Evolutionary conservation across 2,329 filamentous ascomycete species (phyloP), one percentile per base, ranked within the genome.

Genomic region (Neonectria coccinea): DNA sequence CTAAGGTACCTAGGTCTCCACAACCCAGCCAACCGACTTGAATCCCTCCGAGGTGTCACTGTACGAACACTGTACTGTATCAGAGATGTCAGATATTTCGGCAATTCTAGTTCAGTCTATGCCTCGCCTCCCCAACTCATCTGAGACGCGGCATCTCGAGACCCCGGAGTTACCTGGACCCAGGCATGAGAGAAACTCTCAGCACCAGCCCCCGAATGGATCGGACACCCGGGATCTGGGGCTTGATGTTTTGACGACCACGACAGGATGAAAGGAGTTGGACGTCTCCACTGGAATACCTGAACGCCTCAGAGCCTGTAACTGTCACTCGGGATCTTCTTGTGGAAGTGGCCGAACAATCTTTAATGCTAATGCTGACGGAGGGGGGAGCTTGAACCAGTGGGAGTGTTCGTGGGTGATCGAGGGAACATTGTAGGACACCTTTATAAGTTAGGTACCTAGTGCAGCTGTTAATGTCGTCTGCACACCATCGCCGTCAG

Each of bases 191-290:
- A 31, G 12, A 12, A 25, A 16, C 16, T 22, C 18, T 18, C 33
- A 56, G 36, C 47, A 56, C 56, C 44, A 39, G 50, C 50, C 36
- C 22, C 20, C 22, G 44, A 48, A 57, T 55, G 56, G 62, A 61
- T 65, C 51, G 39, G 51, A 45, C 33, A 53, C 33, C 51, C 25
- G 20, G 56, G 50, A 59, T 59, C 53, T n/a, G 36, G 48, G 47
- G n/a, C 45, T 58, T 45, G 55, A 58, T 33, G 25, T n/a, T 50
- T 59, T 33, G 41, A 48, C 42, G 33, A 55, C 33, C 36, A 36
- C 42, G 48, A 50, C 50, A 31, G 48, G 60, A 63, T 58, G 60
- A 58, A 58, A 58, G 60, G 55, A 63, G 60, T 11, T 29, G 18
- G 9, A 42, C 14, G 44, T 47, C 48, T 44, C 60, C 60, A 63